phyloP scores from a whole-genome alignment of 2,329 filamentous ascomycete species.

The Xylaria sp. region DNA sequence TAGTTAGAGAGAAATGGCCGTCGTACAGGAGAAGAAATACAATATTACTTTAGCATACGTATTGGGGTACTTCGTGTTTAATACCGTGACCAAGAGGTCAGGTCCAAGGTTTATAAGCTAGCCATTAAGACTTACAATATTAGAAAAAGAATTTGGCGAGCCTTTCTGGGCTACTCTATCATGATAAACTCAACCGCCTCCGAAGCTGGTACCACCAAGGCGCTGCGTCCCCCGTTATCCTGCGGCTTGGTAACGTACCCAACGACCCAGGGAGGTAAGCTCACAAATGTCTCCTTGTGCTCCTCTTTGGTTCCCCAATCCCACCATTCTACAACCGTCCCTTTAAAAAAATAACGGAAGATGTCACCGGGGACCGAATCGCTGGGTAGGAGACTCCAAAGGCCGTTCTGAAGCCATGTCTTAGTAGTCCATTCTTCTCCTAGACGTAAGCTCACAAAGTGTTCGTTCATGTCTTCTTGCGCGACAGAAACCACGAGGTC shows the following conservation, averaged over 20 bases:
- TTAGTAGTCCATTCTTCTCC: background rate
- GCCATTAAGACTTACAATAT: no score
- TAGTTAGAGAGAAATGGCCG: no score
- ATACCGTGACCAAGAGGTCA: no score
- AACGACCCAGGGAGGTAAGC: background rate
- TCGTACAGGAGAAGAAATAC: no score
- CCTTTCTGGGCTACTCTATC: no score
- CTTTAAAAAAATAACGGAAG: background rate
- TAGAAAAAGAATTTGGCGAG: no score
- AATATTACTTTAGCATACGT: no score
- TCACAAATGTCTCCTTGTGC: background rate
- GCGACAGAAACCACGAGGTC: background rate
- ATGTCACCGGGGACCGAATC: background rate
- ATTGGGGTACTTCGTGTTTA: no score
- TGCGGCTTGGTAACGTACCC: background rate
- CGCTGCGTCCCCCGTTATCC: background rate
- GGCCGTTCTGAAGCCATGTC: background rate
- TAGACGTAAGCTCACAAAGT: background rate
- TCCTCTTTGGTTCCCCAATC: background rate
- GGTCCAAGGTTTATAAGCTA: no score
- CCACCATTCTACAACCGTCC: background rate
- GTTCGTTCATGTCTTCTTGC: background rate
- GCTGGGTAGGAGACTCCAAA: background rate
- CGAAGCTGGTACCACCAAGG: background rate
- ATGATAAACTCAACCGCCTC: background rate